phyloP scores from a whole-genome alignment of 1,284 basidiomycete species.

The Volvariella volvacea region DNA sequence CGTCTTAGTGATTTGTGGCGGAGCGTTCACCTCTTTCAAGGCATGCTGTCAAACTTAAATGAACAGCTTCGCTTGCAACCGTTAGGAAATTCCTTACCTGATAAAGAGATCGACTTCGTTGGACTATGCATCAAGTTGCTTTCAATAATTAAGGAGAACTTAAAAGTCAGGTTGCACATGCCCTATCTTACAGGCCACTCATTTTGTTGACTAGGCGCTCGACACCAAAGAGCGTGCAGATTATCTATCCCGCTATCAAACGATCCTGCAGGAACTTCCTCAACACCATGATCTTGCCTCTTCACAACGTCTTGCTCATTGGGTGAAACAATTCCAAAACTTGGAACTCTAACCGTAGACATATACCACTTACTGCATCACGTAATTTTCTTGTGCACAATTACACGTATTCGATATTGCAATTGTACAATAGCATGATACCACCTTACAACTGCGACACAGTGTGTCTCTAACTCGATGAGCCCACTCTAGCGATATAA shows the following conservation, averaged over 20 bases:
- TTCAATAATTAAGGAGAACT: constrained; percentile 18
- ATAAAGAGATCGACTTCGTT: background rate
- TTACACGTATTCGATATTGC: no score
- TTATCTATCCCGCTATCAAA: background rate
- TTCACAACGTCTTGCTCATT: background rate
- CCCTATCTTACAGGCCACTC: background rate
- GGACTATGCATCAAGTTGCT: constrained; percentile 23
- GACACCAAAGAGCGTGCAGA: background rate
- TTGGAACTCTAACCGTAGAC: background rate
- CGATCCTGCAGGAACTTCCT: background rate
- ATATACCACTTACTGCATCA: no score
- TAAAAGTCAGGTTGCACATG: background rate
- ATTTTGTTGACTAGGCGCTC: background rate
- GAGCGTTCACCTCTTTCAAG: background rate
- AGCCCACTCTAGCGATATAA: no score
- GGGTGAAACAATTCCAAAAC: background rate
- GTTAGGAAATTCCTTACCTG: background rate
- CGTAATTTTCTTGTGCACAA: no score
- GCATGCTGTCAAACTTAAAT: constrained; percentile 4
- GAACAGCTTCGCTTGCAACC: constrained; percentile 6
- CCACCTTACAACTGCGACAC: no score
- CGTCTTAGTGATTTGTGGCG: no score
- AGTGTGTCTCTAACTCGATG: no score
- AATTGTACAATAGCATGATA: no score
- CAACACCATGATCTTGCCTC: background rate